Conservation (phyloP, 768 basidiomycete genomes). For the Suillus discolor region DNA sequence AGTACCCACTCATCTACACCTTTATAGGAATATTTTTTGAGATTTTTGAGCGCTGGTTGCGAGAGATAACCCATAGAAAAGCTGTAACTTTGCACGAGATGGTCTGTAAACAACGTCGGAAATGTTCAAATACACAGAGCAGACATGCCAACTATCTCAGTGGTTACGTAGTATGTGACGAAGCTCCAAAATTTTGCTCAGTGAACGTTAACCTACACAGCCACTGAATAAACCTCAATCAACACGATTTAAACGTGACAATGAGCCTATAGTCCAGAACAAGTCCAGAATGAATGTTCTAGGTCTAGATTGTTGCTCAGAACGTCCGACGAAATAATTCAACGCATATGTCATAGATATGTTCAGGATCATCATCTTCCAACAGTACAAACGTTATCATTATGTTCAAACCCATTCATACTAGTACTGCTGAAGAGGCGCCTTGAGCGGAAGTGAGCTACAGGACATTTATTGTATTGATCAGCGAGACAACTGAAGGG, state of each 20-base stretch:
- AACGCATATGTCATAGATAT: not conserved
- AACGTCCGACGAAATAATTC: not conserved
- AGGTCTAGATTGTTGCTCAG: not conserved
- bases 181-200: not conserved
- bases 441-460: too few species aligned
- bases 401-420: not conserved
- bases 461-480: not conserved
- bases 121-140: not conserved
- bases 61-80: constrained; percentile 65
- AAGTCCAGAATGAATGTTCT: too few species aligned
- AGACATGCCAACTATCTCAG: constrained; percentile 1
- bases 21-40: constrained; percentile 79
- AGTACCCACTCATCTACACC: constrained; percentile 73
- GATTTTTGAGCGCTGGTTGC: constrained; percentile 64
- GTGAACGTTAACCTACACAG: not conserved
- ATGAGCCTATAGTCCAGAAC: too few species aligned
- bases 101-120: not conserved
- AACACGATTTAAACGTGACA: too few species aligned
- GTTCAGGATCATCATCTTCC: not conserved
- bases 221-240: not conserved
- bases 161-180: not conserved
- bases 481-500: not conserved
- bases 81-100: not conserved
- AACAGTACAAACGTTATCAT: not conserved
- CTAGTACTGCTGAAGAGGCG: too few species aligned